Conservation (phyloP, 2,329 filamentous ascomycete species). For the Didymellaceae sp. region DNA sequence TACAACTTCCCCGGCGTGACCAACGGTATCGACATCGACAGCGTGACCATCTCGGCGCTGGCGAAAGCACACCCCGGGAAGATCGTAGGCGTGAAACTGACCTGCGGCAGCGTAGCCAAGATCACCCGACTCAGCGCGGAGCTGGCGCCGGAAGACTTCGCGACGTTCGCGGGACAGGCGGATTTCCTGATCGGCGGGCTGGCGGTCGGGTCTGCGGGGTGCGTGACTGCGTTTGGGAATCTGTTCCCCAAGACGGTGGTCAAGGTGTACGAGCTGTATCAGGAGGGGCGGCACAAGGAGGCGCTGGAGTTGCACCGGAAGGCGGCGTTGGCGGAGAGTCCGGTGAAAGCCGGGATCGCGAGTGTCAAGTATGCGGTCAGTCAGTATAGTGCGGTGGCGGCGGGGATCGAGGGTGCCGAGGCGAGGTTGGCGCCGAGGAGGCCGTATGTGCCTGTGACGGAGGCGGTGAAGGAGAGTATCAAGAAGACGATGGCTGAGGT, state of each 20-base stretch:
- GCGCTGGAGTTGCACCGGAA: constrained; percentile 66
- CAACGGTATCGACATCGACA: constrained; percentile 71
- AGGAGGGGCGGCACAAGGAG: constrained; percentile 62
- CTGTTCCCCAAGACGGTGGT: constrained; percentile 63
- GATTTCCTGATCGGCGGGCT: constrained; percentile 70
- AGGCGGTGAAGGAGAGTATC: constrained; percentile 33
- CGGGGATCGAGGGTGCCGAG: constrained; percentile 51
- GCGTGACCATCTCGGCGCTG: constrained; percentile 66
- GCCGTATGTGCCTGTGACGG: constrained; percentile 38
- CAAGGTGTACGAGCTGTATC: constrained; percentile 67
- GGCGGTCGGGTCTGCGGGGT: constrained; percentile 60
- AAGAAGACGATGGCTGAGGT: constrained; percentile 33
- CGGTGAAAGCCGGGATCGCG: constrained; percentile 71
- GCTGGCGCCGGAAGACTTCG: constrained; percentile 63
- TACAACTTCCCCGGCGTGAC: constrained; percentile 76
- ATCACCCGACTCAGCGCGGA: constrained; percentile 66
- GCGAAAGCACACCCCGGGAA: constrained; percentile 62
- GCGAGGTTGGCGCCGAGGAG: constrained; percentile 36
- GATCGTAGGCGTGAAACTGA: constrained; percentile 74
- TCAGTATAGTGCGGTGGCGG: constrained; percentile 66
- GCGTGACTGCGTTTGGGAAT: constrained; percentile 65
- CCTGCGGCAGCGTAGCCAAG: constrained; percentile 77
- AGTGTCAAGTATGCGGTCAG: constrained; percentile 72
- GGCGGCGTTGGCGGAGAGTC: constrained; percentile 69
- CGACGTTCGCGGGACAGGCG: constrained; percentile 73